A percentile compares a stretch with the other conserved stretches of the same genome.
Conservation (phyloP, 176 grass and related monocot genomes). For the Neostapfia colusana region DNA sequence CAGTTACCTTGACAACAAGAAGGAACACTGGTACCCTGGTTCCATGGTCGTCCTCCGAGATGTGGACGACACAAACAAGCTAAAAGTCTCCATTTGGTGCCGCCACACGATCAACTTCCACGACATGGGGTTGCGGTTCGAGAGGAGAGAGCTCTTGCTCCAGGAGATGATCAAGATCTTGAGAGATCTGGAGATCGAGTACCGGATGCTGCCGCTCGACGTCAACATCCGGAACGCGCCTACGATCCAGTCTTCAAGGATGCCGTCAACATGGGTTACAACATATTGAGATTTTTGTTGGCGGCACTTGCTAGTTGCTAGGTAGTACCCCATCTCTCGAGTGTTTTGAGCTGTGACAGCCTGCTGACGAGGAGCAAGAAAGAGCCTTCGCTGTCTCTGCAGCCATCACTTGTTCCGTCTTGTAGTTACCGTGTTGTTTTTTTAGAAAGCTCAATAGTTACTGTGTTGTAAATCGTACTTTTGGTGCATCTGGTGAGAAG, state of each 20-base stretch:
- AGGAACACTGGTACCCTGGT: constrained; percentile 86
- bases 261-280: constrained; percentile 70
- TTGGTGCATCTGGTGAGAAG: background rate
- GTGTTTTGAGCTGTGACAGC: constrained; percentile 39
- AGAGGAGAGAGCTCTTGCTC: constrained; percentile 76
- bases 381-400: constrained; percentile 2
- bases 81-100: constrained; percentile 81
- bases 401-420: constrained; percentile 37
- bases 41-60: constrained; percentile 73
- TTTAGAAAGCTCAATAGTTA: too few relatives aligned
- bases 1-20: constrained; percentile 90
- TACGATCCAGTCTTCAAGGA: constrained; percentile 44
- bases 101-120: constrained; percentile 92
- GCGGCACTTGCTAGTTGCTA: background rate
- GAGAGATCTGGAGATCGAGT: constrained; percentile 83
- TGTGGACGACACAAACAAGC: constrained; percentile 70
- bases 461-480: background rate
- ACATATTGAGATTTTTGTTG: constrained; percentile 25
- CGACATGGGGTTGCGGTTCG: constrained; percentile 68
- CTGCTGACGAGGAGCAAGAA: background rate
- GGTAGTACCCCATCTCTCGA: constrained; percentile 1
- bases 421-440: constrained; percentile 17
- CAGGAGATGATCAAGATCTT: constrained; percentile 85
- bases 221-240: constrained; percentile 73
- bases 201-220: constrained; percentile 75